These are phyloP conservation scores for Paraglomus occultum DNA, from an alignment of 192 early-diverging fungal species.

Conservation along the genomic window DNA sequence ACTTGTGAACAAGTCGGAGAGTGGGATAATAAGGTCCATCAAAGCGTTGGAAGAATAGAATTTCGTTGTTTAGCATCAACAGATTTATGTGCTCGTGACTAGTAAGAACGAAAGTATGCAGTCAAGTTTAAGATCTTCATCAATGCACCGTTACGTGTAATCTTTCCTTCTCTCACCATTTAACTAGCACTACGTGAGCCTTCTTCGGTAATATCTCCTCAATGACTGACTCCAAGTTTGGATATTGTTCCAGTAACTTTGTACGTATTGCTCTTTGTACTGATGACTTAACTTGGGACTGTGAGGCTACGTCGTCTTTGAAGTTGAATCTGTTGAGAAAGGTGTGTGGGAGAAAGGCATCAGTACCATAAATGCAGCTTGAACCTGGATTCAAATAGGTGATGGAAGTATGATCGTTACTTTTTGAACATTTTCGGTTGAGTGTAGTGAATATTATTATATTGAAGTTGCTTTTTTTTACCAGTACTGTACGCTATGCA, in stretches of 20 bases:
- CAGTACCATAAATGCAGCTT: background rate
- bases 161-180: slow-evolving; percentile 58
- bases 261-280: slow-evolving; percentile 81
- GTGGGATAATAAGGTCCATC: slow-evolving; percentile 89
- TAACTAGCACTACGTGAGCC: slow-evolving; percentile 77
- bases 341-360: background rate
- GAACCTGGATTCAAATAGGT: no score
- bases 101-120: background rate
- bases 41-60: slow-evolving; percentile 95
- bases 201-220: slow-evolving; percentile 99
- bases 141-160: background rate
- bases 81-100: slow-evolving; percentile 89
- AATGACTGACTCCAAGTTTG: slow-evolving; percentile 76
- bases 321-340: slow-evolving; percentile 58
- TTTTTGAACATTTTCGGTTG: no score
- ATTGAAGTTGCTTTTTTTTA: no score
- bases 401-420: no score
- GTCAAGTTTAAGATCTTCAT: background rate
- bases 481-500: no score
- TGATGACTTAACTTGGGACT: slow-evolving; percentile 90
- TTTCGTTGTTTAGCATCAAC: slow-evolving; percentile 75
- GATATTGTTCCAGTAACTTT: slow-evolving; percentile 87
- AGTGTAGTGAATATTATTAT: no score
- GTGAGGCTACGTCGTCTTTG: slow-evolving; percentile 78
- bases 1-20: slow-evolving; percentile 86